Conservation (phyloP, 2,329 filamentous ascomycete genomes). For the Sarocladium brachiariae region DNA sequence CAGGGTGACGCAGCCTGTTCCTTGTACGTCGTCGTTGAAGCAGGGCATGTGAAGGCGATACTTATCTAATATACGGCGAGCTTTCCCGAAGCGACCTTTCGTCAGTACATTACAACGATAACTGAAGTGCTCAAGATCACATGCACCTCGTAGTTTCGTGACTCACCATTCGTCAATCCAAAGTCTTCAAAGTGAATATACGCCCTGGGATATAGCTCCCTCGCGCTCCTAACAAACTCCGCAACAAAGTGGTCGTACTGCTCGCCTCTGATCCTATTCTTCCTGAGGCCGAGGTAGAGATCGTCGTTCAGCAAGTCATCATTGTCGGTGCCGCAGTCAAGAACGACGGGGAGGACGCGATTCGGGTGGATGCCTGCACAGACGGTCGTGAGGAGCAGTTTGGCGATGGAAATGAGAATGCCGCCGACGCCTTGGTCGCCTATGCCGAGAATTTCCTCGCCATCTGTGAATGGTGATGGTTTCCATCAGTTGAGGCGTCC, state of each 20-base stretch:
- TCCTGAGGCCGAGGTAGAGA: slow-evolving; percentile 68
- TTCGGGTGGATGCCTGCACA: slow-evolving; percentile 83
- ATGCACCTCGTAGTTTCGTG: too few relatives aligned
- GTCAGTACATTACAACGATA: too few relatives aligned
- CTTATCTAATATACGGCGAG: slow-evolving; percentile 66
- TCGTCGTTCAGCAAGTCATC: slow-evolving; percentile 66
- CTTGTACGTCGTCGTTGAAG: slow-evolving; percentile 90
- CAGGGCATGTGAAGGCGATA: slow-evolving; percentile 70
- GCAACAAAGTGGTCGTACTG: slow-evolving; percentile 73
- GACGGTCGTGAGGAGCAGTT: slow-evolving; percentile 73
- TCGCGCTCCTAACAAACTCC: slow-evolving; percentile 60
- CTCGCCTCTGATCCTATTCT: slow-evolving; percentile 60
- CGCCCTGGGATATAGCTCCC: slow-evolving; percentile 66
- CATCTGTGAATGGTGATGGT: slow-evolving; percentile 34
- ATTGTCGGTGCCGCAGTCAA: slow-evolving; percentile 85
- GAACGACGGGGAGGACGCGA: slow-evolving; percentile 69
- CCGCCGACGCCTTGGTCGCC: slow-evolving; percentile 84
- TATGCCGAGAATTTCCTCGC: slow-evolving; percentile 74
- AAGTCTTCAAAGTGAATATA: slow-evolving; percentile 92
- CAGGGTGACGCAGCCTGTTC: slow-evolving; percentile 80
- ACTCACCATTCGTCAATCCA: slow-evolving; percentile 60
- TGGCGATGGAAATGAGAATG: slow-evolving; percentile 77
- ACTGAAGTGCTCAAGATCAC: too few relatives aligned
- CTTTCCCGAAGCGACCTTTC: too few relatives aligned
- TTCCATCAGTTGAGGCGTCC: too few relatives aligned